Conservation (phyloP, 2,329 filamentous ascomycete species). For the Claviceps pazoutovae region DNA sequence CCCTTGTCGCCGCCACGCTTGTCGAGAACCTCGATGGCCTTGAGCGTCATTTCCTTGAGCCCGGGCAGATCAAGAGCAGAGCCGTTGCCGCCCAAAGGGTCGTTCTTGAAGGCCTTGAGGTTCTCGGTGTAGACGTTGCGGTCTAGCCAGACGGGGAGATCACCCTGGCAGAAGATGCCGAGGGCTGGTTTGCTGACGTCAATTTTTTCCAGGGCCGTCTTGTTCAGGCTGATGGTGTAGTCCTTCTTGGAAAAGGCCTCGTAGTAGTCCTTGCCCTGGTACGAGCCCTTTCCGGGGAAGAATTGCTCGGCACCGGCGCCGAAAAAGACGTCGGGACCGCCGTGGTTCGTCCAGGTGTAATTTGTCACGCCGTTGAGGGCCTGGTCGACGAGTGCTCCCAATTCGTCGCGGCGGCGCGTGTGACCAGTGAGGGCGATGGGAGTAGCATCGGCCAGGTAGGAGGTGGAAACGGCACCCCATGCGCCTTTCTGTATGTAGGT, state of each 20-base stretch:
- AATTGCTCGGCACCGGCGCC: constrained; percentile 77
- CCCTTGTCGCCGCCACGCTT: constrained; percentile 52
- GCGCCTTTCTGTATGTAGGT: constrained; percentile 27
- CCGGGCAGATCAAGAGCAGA: constrained; percentile 65
- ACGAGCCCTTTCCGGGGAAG: constrained; percentile 48
- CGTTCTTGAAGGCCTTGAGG: constrained; percentile 49
- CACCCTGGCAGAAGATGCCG: constrained; percentile 62
- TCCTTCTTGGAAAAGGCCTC: constrained; percentile 57
- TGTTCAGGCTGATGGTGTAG: constrained; percentile 61
- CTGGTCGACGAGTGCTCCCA: constrained; percentile 60
- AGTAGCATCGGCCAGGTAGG: constrained; percentile 68
- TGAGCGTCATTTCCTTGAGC: constrained; percentile 80
- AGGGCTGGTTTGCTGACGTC: constrained; percentile 50
- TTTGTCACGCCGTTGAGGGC: constrained; percentile 64
- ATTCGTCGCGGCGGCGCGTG: constrained; percentile 54
- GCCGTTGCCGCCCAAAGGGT: constrained; percentile 49
- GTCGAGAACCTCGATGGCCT: constrained; percentile 69
- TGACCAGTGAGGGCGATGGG: constrained; percentile 63
- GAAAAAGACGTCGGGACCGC: constrained; percentile 68
- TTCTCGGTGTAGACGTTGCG: constrained; percentile 68
- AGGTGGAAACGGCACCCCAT: constrained; percentile 62
- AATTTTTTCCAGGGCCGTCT: constrained; percentile 49
- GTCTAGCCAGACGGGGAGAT: constrained; percentile 76
- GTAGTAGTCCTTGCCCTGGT: constrained; percentile 65
- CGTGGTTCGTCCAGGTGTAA: constrained; percentile 66